Base-by-base conservation (phyloP, 192 early-diverging fungal species). In the Podila verticillata region DNA sequence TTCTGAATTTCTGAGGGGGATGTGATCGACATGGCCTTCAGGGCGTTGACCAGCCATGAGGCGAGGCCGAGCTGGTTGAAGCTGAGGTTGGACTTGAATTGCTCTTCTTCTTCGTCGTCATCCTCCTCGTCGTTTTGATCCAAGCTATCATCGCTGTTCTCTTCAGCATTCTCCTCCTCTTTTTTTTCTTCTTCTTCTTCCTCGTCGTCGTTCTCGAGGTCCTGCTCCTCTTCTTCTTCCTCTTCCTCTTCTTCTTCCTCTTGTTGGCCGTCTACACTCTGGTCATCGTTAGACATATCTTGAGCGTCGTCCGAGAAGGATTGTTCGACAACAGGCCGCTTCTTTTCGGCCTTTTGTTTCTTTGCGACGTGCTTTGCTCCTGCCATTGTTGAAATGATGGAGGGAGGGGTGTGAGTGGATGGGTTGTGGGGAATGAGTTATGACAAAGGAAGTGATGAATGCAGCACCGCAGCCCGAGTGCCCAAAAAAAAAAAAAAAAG, bases 1-100 rank as follows among this genome's bases (percentile, higher is more conserved):
- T 83, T 84, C 70, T 99, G 98, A 81, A 99, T 99, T 83, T 98
- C 97, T 5, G 94, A 95, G 4, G 98, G 96, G 57, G 86, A 72
- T 7, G 78, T 83, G 34, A 99, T 97, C n/a, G 95, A 88, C 87
- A 98, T 91, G 6, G 91, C 84, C 20, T 85, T 80, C 19, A 99
- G 84, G 0, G 95, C 86, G 31, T 94, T 89, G 20, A 89, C 82
- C 4, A 99, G 87, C 97, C 97, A 99, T 7, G 73, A 70, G 61
- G 92, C 87, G 7, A 99, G 77, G 8, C 95, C 95, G 8, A 98
- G 84, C n/a, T 89, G 85, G 24, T 63, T 61, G 79, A 98, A 99
- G 17, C 82, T 61, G 30, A 58, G 56, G 15, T 30, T 57, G 22
- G 62, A 71, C 32, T 66, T 49, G 44, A 61, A 68, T 15, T 65